These are phyloP conservation scores for Cladophialophora yegresii DNA, from an alignment of 2,329 filamentous ascomycete genomes.

Conservation along the genomic window DNA sequence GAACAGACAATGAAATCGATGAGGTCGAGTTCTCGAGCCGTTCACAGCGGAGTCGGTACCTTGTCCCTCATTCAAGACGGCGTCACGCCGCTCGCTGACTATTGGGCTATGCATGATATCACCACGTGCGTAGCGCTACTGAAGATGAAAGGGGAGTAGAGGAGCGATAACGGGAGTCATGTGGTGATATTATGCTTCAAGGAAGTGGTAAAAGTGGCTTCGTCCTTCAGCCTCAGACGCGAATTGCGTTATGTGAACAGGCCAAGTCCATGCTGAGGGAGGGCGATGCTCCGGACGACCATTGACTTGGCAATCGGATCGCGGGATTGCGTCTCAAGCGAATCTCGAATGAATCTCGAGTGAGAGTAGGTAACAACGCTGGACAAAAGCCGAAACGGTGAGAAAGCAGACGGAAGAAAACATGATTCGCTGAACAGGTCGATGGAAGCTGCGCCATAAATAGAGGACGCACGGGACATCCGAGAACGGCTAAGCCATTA, in stretches of 20 bases:
- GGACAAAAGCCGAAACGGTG: background rate
- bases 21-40: background rate
- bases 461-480: background rate
- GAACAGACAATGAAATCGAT: background rate
- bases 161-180: background rate
- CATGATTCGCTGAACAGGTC: background rate
- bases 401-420: background rate
- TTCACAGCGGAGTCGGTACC: background rate
- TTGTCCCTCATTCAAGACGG: constrained; percentile 1
- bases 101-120: background rate
- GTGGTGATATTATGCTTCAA: background rate
- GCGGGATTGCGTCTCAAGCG: background rate
- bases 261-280: background rate
- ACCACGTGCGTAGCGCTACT: constrained; percentile 3
- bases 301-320: constrained; percentile 11
- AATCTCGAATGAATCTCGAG: background rate
- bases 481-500: background rate
- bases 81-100: constrained; percentile 6
- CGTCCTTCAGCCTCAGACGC: constrained; percentile 13
- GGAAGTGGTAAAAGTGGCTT: background rate
- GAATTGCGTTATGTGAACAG: constrained; percentile 5
- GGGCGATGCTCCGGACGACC: background rate
- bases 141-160: constrained; percentile 1
- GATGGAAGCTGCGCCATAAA: background rate
- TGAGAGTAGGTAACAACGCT: background rate